Base-by-base conservation (phyloP, 2,329 filamentous ascomycete species). In the Aspergillus unguis region DNA sequence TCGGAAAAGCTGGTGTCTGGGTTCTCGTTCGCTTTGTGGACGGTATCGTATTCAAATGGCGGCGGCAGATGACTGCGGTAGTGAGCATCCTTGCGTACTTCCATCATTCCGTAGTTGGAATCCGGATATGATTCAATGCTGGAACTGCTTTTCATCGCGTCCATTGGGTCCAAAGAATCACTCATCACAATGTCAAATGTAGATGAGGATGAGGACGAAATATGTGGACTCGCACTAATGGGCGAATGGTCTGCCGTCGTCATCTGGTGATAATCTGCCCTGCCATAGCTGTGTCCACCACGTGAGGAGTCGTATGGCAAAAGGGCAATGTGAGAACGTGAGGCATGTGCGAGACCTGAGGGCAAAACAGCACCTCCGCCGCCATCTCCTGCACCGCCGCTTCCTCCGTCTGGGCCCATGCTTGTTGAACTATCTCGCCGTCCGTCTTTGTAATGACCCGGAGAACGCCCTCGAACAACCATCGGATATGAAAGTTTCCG, bases 401-500 rank as follows among this genome's bases (percentile, higher is more conserved):
- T 78, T 38, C 79, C 80, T 25, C 85, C 82, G 35, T 84, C 82
- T 0, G 85, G 84, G 10, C 87, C 86, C 51, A 87, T 86, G 63
- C 86, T 89, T 62, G 85, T 83, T 2, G 85, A 80, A 67, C 85
- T 89, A 48, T 84, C 80, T 50, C 85, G 80, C 57, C 86, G 77
- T 59, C 86, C 85, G 41, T 86, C 83, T 64, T 88, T 85, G 70
- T 91, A 91, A 64, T 91, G 90, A 1, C 88, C 89, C 0, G 89
- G 89, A 6, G 87, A 92, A 27, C 89, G 83, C 5, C 90, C 90
- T 25, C 90, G 86, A n/a, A 94, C 89, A 60, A 95, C 90, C 80
- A 94, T 89, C 66, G 87, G 88, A 54, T 86, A 84, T 5, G 88
- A 92, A 63, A 88, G 84, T 44, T 82, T 80, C 52, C 83, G 82